Evolutionary conservation across 192 early-diverging fungal genomes (phyloP).

Genomic region (Gryganskiella cystojenkinii): DNA sequence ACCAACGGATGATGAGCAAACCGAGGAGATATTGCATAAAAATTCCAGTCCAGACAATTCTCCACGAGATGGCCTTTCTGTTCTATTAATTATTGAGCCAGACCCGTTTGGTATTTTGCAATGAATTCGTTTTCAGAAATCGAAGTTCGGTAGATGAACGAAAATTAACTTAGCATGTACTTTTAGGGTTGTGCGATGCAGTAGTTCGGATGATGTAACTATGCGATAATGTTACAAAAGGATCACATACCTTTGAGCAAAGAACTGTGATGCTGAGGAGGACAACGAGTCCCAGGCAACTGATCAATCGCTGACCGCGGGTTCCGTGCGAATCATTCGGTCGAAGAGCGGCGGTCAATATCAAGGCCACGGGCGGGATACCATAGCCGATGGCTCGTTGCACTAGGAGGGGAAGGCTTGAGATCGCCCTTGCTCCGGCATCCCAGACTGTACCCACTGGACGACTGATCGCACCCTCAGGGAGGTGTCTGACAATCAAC

Average conservation of each 20-base stretch:
- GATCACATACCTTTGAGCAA: constrained; percentile 57
- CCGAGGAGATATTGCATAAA: constrained; percentile 83
- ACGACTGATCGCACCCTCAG: constrained; percentile 1
- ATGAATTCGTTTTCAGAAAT: too few species aligned
- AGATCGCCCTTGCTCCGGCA: not conserved
- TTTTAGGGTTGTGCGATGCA: not conserved
- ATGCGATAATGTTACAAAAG: not conserved
- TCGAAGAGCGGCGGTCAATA: constrained; percentile 16
- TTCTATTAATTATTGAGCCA: constrained; percentile 22
- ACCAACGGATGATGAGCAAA: constrained; percentile 77
- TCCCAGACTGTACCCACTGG: constrained; percentile 2
- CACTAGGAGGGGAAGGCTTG: constrained; percentile 2
- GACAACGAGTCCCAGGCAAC: constrained; percentile 73
- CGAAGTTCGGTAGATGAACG: too few species aligned
- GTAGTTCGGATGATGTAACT: too few species aligned
- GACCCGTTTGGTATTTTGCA: too few species aligned
- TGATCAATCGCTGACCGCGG: constrained; percentile 74
- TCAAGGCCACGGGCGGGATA: constrained; percentile 5
- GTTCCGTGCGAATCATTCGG: constrained; percentile 29
- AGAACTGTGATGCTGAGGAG: constrained; percentile 55
- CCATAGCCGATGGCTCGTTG: constrained; percentile 10
- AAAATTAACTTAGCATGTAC: too few species aligned
- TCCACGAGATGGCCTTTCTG: constrained; percentile 72
- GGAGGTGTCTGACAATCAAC: constrained; percentile 12
- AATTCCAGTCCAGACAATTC: constrained; percentile 73